A percentile compares a stretch with the other conserved stretches of the same genome.
These are phyloP conservation scores for Magnaporthales sp. DNA, from an alignment of 2,329 filamentous ascomycete genomes.

Conservation along the genomic window DNA sequence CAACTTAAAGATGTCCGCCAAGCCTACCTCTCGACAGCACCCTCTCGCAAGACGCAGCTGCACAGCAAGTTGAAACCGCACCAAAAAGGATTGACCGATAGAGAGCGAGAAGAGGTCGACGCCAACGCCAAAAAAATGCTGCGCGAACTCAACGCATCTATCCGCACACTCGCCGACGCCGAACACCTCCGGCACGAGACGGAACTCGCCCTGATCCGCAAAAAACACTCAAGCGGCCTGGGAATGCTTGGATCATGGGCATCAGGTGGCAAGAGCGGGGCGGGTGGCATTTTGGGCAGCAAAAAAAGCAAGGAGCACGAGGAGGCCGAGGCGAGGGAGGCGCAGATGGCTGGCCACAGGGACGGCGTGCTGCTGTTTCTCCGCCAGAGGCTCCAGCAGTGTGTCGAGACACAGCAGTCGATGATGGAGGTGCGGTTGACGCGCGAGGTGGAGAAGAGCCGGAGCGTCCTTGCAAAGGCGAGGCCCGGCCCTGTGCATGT, in stretches of 20 bases:
- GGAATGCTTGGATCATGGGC: constrained; percentile 59
- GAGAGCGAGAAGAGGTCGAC: constrained; percentile 79
- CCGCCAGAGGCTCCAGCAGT: constrained; percentile 64
- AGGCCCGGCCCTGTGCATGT: constrained; percentile 16
- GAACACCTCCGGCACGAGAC: constrained; percentile 76
- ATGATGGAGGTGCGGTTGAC: constrained; percentile 91
- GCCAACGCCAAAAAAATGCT: constrained; percentile 78
- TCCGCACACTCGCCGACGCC: constrained; percentile 70
- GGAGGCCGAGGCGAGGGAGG: constrained; percentile 60
- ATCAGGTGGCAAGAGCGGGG: constrained; percentile 43
- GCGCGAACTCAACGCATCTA: constrained; percentile 74
- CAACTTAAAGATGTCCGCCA: constrained; percentile 80
- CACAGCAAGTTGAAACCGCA: constrained; percentile 17
- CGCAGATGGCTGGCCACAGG: constrained; percentile 59
- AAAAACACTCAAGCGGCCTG: constrained; percentile 57
- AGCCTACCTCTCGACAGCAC: constrained; percentile 79
- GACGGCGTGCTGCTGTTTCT: constrained; percentile 82
- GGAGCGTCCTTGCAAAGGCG: constrained; percentile 71
- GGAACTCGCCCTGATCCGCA: constrained; percentile 58
- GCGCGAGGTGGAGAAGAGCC: constrained; percentile 81
- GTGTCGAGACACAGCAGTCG: constrained; percentile 67
- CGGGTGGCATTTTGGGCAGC: constrained; percentile 16
- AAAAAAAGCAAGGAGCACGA: constrained; percentile 55
- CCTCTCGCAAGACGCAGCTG: constrained; percentile 48
- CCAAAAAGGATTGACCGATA: constrained; percentile 58